Conservation (phyloP, 2,329 filamentous ascomycete genomes). For the Ophiostoma angusticollis region DNA sequence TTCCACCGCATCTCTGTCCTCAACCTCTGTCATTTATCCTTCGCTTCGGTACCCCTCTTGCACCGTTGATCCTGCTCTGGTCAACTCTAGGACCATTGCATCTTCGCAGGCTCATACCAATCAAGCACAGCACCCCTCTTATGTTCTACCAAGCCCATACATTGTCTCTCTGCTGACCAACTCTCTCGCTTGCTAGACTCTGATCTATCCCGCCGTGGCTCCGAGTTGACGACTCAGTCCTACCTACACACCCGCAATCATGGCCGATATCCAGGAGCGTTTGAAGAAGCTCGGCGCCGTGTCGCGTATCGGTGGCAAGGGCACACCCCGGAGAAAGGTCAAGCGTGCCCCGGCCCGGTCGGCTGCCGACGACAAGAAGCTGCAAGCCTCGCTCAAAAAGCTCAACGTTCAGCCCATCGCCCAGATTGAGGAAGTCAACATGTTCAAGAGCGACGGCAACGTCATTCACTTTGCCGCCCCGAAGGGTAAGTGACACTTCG, state of each 20-base stretch:
- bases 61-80: too few species aligned
- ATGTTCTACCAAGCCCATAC: background rate
- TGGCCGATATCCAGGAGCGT: constrained; percentile 45
- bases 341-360: constrained; percentile 94
- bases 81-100: too few species aligned
- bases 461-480: constrained; percentile 98
- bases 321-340: constrained; percentile 91
- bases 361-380: constrained; percentile 98
- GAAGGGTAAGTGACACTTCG: constrained; percentile 59
- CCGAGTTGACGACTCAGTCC: constrained; percentile 6
- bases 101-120: background rate
- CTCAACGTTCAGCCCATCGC: constrained; percentile 99
- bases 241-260: constrained; percentile 19
- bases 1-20: too few species aligned
- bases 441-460: constrained; percentile 99
- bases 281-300: constrained; percentile 45
- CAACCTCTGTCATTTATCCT: too few species aligned
- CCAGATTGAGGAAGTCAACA: constrained; percentile 99
- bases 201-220: constrained; percentile 7
- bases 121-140: background rate
- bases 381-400: constrained; percentile 95
- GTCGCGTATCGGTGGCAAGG: constrained; percentile 75
- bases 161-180: background rate
- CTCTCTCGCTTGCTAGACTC: background rate
- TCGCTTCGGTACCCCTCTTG: too few species aligned